Evolutionary conservation across 2,329 filamentous ascomycete genomes (phyloP).

Genomic region (Fusarium austroafricanum): DNA sequence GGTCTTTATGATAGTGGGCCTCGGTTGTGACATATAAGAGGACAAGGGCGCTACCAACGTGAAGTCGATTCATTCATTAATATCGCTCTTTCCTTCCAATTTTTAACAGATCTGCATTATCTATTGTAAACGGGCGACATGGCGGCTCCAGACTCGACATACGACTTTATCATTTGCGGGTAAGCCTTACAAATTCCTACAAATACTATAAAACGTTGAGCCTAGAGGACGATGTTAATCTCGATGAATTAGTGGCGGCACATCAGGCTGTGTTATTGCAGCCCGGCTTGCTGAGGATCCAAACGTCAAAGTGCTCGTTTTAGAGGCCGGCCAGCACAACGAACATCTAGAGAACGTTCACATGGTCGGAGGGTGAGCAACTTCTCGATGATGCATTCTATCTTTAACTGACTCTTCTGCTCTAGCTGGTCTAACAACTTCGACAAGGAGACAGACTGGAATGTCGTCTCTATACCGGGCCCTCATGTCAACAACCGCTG

Average conservation of each 20-base stretch:
- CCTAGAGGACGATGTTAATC: background rate
- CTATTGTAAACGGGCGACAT: conserved; percentile 10
- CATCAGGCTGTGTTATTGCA: conserved; percentile 53
- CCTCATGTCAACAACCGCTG: conserved; percentile 55
- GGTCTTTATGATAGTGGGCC: background rate
- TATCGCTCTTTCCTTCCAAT: background rate
- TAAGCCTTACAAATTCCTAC: conserved; percentile 29
- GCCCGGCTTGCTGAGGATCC: conserved; percentile 53
- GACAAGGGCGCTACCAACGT: background rate
- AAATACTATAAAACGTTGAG: background rate
- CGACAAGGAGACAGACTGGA: conserved; percentile 64
- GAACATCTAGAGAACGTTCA: conserved; percentile 60
- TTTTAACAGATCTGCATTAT: background rate
- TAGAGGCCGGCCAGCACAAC: conserved; percentile 55
- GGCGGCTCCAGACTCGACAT: conserved; percentile 39
- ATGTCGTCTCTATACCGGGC: conserved; percentile 57
- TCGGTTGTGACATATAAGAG: background rate
- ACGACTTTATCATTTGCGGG: conserved; percentile 53
- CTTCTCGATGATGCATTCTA: no score
- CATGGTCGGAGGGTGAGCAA: conserved; percentile 61
- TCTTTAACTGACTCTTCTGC: background rate
- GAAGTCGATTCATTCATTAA: background rate
- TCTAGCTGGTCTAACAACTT: conserved; percentile 58
- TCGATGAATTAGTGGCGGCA: conserved; percentile 48
- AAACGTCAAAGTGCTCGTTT: conserved; percentile 47